phyloP scores from a whole-genome alignment of 441 rosid species.

The Cnidoscolus chayamansa region DNA sequence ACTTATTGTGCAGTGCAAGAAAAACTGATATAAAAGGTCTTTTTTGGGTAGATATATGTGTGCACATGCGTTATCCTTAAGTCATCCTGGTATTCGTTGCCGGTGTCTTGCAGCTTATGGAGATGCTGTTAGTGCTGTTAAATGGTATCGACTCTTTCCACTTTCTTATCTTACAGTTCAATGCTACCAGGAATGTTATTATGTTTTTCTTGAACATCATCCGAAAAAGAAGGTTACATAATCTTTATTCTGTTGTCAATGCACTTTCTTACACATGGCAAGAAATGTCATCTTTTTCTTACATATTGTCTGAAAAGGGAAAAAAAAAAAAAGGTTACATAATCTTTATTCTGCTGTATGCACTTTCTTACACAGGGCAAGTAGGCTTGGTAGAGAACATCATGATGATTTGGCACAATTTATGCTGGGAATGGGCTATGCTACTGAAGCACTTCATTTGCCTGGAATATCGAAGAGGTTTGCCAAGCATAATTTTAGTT shows the following conservation, averaged over 20 bases:
- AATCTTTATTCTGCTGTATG: conserved; percentile 13
- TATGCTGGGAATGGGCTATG: conserved; percentile 98
- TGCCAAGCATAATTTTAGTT: background rate
- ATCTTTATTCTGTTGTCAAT: conserved; percentile 11
- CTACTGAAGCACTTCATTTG: conserved; percentile 98
- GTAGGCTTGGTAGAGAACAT: conserved; percentile 98
- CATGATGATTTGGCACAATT: conserved; percentile 98
- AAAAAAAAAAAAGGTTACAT: background rate
- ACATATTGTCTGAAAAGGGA: too few species aligned
- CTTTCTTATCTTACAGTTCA: background rate
- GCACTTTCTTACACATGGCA: conserved; percentile 60
- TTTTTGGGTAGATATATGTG: conserved; percentile 79
- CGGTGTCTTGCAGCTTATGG: conserved; percentile 98
- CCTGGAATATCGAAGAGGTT: conserved; percentile 99
- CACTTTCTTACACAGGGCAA: conserved; percentile 64
- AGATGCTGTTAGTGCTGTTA: conserved; percentile 98
- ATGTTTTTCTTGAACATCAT: background rate
- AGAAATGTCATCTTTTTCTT: conserved; percentile 27
- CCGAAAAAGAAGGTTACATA: background rate
- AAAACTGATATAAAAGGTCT: conserved; percentile 6
- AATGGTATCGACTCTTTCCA: conserved; percentile 56
- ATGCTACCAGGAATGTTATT: background rate
- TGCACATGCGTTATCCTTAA: conserved; percentile 92
- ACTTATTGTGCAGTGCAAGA: background rate
- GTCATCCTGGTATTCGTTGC: conserved; percentile 97